Base-by-base conservation (phyloP, 164 flowering plant species). In the Euptelea pleiosperma region DNA sequence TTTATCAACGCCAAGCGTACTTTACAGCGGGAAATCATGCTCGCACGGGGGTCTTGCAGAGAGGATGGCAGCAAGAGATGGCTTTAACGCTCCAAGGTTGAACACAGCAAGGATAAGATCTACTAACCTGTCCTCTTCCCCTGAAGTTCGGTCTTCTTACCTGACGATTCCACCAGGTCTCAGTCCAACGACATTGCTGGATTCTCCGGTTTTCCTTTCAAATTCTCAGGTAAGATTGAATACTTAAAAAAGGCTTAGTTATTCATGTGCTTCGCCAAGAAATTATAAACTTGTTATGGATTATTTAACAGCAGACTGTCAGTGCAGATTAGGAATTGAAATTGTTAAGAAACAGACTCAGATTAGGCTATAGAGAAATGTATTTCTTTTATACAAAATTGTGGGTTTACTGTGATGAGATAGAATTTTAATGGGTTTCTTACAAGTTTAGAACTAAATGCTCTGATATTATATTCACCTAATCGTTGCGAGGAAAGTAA, bases 141-240 rank as follows among this genome's bases (percentile, higher is more conserved):
- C 75, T 9, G 85, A 77, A 60, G 60, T 67, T 36, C 77, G 52
- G 41, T 86, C 90, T 67, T 87, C 94, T 68, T 82, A 75, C 67
- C 57, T 88, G 66, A 86, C 89, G 14, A 80, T 91, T 57, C 81
- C 97, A 10, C 84, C 93, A 19, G 96, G 91, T 59, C 86, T 88
- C 45, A 88, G 94, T 61, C 97, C 97, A 2, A 84, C 96, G 0
- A 70, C 83, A 9, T 72, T 91, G 73, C 77, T 91, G 26, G 97
- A 91, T 28, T 91, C 97, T 35, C 97, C 96, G 0, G 93, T 86
- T 69, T 86, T 88, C 68, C 84, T 88, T 60, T 79, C 91, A 15
- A 88, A 83, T 77, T 77, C 96, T 12, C 71, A 79, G 91, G 96
- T 88, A 66, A 77, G 89, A 2, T n/a, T 15, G 10, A 35, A 19